Base-by-base conservation (phyloP, 2,329 filamentous ascomycete genomes). In the Blumeria hordei region DNA sequence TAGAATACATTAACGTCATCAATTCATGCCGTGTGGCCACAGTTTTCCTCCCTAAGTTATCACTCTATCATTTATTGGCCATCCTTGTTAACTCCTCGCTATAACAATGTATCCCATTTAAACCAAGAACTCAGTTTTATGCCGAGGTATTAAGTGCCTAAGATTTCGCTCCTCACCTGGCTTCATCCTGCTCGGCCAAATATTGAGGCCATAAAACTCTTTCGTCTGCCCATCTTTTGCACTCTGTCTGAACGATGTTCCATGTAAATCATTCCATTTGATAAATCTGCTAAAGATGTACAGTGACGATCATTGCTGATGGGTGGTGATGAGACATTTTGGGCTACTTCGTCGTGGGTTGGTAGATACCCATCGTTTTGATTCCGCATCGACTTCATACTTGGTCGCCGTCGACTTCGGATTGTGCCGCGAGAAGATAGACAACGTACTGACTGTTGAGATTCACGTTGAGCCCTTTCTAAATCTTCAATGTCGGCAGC, bases 401-500 rank as follows among this genome's bases (percentile, higher is more conserved):
- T 68, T 54, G 69, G 56, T 58, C 64, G 68, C 57, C 50, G 60
- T 61, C 32, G 44, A 36, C 57, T 58, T 56, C 63, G 67, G 6
- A 57, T 41, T 33, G 57, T 60, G 14, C 53, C 55, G 28, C 58
- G 57, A 21, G 61, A 58, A 21, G 56, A 53, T 18, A 52, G 61
- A 52, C 60, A 61, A 56, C 56, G 57, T 6, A 11, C 44, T 43
- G 59, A 34, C 33, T 41, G 57, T 33, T 54, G 55, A 1, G 57
- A 58, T 33, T 58, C 62, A 0, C 39, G 53, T 45, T 60, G 59
- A 12, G 28, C 32, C 34, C 57, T 60, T 50, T 62, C 62, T 28
- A 65, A 41, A 35, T 78, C 75, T 54, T 83, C 77, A 49, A 86
- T 77, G 61, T 85, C 78, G 11, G 78, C 77, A 16, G 77, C 71